Base-by-base conservation (phyloP, 108 stramenopile species). In the Cyclotella sp. region DNA sequence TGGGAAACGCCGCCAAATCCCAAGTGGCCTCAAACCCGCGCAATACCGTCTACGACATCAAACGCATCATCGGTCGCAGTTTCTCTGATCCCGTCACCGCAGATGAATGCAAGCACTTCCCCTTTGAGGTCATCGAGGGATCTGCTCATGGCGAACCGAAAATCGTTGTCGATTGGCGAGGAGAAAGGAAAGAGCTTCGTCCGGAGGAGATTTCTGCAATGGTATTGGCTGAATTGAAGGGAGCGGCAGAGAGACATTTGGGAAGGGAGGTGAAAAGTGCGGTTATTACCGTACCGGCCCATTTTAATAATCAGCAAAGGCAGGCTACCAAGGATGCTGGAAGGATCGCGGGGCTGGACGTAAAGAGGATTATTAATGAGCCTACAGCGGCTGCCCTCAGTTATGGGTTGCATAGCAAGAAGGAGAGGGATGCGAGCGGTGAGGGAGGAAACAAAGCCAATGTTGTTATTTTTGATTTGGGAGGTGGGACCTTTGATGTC, bases 271-370 rank as follows among this genome's bases (percentile, higher is more conserved):
- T 93, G 29, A 86, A 85, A 34, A 64, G 86, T 42, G 93, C 92
- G 52, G 93, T 93, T 18, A 89, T 93, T 78, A 93, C 95, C 26
- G 95, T 94, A 28, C 92, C 93, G 21, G 93, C 93, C 47, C 90
- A 96, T 76, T 94, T 94, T 65, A 94, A 96, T 78, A 94, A 96
- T 78, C 88, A 89, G 72, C 94, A 95, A 70, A 81, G 94, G 47
- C 92, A 93, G 84, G 94, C 94, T 16, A 95, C 94, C 67, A 95
- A 95, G 79, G 88, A 87, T 79, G 88, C 88, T 3, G 88, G 88
- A 4, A 55, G 77, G n/a, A 89, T 92, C 73, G 86, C 88, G 22
- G 90, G 90, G 0, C 60, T 91, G 13, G 74, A 88, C 63, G 88
- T 91, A 5, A 62, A 72, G 40, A 74, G 90, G 26, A 89, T 91